Conservation (phyloP, 1,284 basidiomycete genomes). For the Tilletia caries region DNA sequence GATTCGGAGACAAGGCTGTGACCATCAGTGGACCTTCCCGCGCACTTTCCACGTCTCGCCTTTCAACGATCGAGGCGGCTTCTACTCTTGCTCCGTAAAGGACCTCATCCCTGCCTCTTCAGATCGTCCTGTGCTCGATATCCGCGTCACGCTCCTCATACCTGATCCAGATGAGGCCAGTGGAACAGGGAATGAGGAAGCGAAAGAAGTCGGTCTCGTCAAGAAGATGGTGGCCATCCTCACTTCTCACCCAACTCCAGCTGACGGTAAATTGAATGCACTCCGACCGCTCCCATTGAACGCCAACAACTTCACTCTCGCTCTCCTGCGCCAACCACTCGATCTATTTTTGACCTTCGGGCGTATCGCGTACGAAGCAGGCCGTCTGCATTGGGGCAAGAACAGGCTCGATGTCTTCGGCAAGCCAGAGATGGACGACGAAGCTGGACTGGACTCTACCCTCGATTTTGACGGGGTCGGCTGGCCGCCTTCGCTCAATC, state of each 20-base stretch:
- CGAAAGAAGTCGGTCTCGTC: conserved; percentile 19
- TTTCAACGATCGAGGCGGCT: conserved; percentile 72
- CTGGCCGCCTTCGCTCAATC: conserved; percentile 28
- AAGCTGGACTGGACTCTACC: background rate
- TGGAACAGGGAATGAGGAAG: background rate
- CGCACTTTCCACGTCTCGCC: conserved; percentile 76
- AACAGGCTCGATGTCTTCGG: conserved; percentile 65
- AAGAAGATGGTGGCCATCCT: conserved; percentile 61
- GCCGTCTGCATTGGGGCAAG: conserved; percentile 63
- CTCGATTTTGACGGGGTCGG: conserved; percentile 22
- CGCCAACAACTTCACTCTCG: conserved; percentile 56
- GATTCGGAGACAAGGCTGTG: conserved; percentile 52
- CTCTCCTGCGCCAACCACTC: conserved; percentile 60
- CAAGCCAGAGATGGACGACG: conserved; percentile 61
- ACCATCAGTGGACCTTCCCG: conserved; percentile 69
- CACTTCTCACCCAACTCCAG: conserved; percentile 54
- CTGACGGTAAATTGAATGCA: conserved; percentile 12
- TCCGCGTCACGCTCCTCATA: conserved; percentile 35
- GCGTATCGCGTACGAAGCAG: conserved; percentile 68
- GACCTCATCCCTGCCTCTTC: conserved; percentile 22
- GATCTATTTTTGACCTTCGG: conserved; percentile 63
- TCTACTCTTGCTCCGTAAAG: conserved; percentile 59
- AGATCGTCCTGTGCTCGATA: conserved; percentile 20
- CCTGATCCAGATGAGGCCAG: conserved; percentile 18
- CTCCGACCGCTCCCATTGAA: conserved; percentile 56